Evolutionary conservation across 2,329 filamentous ascomycete genomes (phyloP), one percentile per base, ranked within the genome.

Genomic region (Fusarium kyushuense): DNA sequence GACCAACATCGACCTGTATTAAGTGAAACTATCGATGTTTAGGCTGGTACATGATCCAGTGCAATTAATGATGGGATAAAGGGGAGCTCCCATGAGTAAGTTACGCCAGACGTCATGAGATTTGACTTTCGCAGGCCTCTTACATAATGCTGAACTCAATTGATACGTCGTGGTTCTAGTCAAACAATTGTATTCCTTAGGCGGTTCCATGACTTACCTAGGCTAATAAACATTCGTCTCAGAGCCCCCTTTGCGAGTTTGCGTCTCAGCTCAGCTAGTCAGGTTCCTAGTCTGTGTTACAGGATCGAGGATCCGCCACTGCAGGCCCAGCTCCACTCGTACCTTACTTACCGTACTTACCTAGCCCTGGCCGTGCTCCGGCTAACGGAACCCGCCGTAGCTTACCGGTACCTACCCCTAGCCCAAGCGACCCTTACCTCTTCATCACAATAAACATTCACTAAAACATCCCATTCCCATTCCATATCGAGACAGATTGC

Each of bases 371-470:
- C 52, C 33, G 32, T 40, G 47, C 29, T 65, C 47, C 65, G 51
- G 48, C 65, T 66, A 61, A 52, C 52, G 58, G 60, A 57, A 41
- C 32, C 47, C 38, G 38, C 58, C 56, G 36, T 19, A 38, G 40
- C 54, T 60, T 64, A 42, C 64, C 38, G 38, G 33, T 58, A 45
- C 45, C 33, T 58, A 45, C 49, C 41, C 52, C 56, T 69, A 69
- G 56, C 61, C 65, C 60, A 62, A 69, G 65, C 57, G 62, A 69
- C 65, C 60, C 61, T 61, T 53, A 53, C 41, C 53, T 51, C 36
- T 51, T 38, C 41, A 52, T 46, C 52, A 67, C 49, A 65, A 61
- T 48, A 65, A 69, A 70, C 59, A 65, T 54, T 48, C 19, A 60
- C 38, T 42, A 41, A 69, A 67, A 63, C 61, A 68, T 58, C 51